Evolutionary conservation across 192 early-diverging fungal species (phyloP), one percentile per base, ranked within the genome.

Genomic region (Diversispora epigaea): DNA sequence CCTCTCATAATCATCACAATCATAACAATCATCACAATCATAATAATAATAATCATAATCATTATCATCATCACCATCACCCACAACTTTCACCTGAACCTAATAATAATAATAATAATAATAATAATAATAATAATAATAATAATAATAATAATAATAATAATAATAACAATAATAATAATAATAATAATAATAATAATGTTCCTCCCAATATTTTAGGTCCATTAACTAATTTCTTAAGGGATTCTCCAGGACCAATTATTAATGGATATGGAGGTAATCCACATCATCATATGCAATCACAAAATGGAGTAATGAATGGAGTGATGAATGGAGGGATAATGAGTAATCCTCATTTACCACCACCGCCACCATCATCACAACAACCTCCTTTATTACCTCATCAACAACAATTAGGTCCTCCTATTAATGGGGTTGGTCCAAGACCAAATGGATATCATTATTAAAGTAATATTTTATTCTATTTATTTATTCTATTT

Each of bases 141-240:
- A n/a, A 32, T n/a, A 64, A 64, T 44, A 19, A 9, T 43, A 15
- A 40, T 44, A 12, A 32, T 0, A n/a, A 32, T n/a, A 64, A 64
- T 44, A 19, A 9, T 43, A 43, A 41, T 41, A 40, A 43, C 9
- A 15, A 40, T 44, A 12, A 32, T 0, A n/a, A 32, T n/a, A 64
- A 64, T 44, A 19, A 9, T 43, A 43, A 41, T 44, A 12, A 32
- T 0, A n/a, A 32, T n/a, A 64, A 64, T 44, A 19, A 9, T 43
- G n/a, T 15, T 41, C 62, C 25, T 41, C 40, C 25, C 17, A 32
- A 45, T n/a, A 44, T 44, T 64, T 41, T 64, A n/a, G 43, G 62
- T n/a, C 62, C 62, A n/a, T 64, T 43, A 44, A 64, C 40, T 0
- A 64, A n/a, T 9, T 44, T 64, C n/a, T 64, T 64, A 44, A 17